Evolutionary conservation across 208 protist species (phyloP).

Genomic region (Acanthamoeba castellanii): DNA sequence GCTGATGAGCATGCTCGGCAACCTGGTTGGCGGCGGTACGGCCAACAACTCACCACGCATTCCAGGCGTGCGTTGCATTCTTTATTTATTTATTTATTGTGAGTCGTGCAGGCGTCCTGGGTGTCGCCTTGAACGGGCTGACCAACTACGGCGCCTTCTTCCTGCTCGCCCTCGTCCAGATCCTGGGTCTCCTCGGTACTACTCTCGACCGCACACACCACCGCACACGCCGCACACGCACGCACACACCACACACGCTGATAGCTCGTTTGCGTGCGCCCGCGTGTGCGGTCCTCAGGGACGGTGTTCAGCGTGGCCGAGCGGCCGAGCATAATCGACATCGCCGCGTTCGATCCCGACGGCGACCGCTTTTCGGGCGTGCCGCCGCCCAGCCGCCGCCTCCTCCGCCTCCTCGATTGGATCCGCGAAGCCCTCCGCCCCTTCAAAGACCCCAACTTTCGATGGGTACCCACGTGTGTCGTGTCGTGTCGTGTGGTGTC

Average conservation of each 20-base stretch:
- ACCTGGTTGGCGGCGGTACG: conserved; percentile 6
- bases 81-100: too few species aligned
- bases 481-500: too few species aligned
- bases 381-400: background rate
- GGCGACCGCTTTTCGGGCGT: background rate
- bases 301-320: background rate
- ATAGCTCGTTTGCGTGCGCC: too few species aligned
- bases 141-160: conserved; percentile 18
- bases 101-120: conserved; percentile 8
- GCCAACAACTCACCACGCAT: too few species aligned
- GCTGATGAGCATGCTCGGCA: conserved; percentile 49
- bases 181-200: background rate
- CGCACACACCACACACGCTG: too few species aligned
- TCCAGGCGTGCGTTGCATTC: too few species aligned
- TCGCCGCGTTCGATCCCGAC: background rate
- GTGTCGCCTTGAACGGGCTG: background rate
- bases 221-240: too few species aligned
- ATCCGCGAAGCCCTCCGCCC: background rate
- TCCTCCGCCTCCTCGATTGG: background rate
- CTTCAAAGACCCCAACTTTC: conserved; percentile 5
- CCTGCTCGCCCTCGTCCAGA: background rate
- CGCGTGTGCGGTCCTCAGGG: background rate
- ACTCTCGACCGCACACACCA: too few species aligned
- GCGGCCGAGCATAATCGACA: background rate
- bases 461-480: background rate